Evolutionary conservation across 164 flowering plant genomes (phyloP), one percentile per base, ranked within the genome.

Genomic region (Magnolia changhungtana): DNA sequence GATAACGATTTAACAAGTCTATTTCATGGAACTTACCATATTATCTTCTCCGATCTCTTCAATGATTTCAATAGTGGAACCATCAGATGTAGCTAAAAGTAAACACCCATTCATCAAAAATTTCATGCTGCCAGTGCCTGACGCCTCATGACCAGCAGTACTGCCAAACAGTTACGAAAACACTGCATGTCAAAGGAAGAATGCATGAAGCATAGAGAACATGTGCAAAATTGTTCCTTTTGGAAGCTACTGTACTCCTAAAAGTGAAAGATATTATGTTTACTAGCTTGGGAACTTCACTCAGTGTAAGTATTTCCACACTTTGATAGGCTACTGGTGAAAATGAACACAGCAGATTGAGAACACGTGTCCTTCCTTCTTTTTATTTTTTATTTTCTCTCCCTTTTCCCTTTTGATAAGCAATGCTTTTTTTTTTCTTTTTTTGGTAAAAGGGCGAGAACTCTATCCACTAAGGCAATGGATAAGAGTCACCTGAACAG

Each of bases 121-220:
- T 68, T 87, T 87, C 89, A 87, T 87, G 85, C 81, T 81, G 65
- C 87, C 82, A 66, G 89, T 87, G 29, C 89, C 87, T 77, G 89
- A 87, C 59, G 89, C 86, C 83, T 87, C 89, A 75, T 85, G 84
- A 29, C 89, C 86, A 72, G 89, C 87, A 79, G 87, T 87, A 80
- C 89, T 87, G 85, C 81, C 79, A 52, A 76, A 71, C 55, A 72
- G 58, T 52, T 68, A 49, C n/a, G 73, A 49, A 20, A 21, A 8
- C 73, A 50, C n/a, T 8, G 19, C 24, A 71, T 13, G n/a, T 3
- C 55, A 50, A 71, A 49, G 27, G 11, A 50, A 8, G 72, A 69
- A 69, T 69, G 10, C 50, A 45, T 31, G 20, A 66, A 66, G 11
- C 23, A 21, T 8, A 66, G 69, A 27, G 37, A 27, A 27, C 69